A percentile compares a stretch with the other conserved stretches of the same genome.
Evolutionary conservation across 1,139 yeast genomes (phyloP).

Genomic region (Debaryomycetaceae sp.): DNA sequence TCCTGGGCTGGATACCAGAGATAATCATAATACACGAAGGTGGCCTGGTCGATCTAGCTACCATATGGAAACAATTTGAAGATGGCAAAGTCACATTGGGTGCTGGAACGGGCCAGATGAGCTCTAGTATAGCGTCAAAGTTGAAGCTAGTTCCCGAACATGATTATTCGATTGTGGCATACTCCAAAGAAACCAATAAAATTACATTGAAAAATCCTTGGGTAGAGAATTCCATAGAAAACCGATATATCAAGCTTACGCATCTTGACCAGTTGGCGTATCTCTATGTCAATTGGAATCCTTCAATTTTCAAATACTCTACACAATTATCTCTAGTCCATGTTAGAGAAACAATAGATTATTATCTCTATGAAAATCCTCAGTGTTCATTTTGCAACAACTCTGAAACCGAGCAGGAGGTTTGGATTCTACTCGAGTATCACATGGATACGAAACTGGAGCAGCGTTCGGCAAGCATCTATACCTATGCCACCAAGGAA

Average conservation of each 20-base stretch:
- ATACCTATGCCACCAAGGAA: slow-evolving; percentile 25
- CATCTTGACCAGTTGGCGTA: slow-evolving; percentile 50
- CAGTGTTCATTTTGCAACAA: slow-evolving; percentile 46
- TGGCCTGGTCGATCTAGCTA: slow-evolving; percentile 19
- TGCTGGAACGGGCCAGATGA: slow-evolving; percentile 61
- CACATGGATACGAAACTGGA: slow-evolving; percentile 20
- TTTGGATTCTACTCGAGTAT: slow-evolving; percentile 52
- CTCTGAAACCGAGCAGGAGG: slow-evolving; percentile 22
- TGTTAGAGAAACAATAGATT: slow-evolving; percentile 7
- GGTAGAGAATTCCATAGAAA: slow-evolving; percentile 12
- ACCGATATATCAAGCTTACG: slow-evolving; percentile 15
- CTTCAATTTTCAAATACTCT: slow-evolving; percentile 27
- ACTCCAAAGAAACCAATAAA: slow-evolving; percentile 1
- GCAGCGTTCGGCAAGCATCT: slow-evolving; percentile 22
- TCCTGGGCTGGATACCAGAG: slow-evolving; percentile 78
- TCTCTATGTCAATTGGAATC: slow-evolving; percentile 70
- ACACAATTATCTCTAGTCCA: slow-evolving; percentile 32
- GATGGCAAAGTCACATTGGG: slow-evolving; percentile 49
- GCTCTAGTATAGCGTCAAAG: slow-evolving; percentile 31
- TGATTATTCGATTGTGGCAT: slow-evolving; percentile 55
- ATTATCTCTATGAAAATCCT: slow-evolving; percentile 35
- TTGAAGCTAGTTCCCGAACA: slow-evolving; percentile 55
- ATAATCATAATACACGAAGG: slow-evolving; percentile 35
- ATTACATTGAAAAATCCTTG: slow-evolving; percentile 55
- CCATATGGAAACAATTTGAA: slow-evolving; percentile 34